Evolutionary conservation across 1,139 yeast species (phyloP).

Genomic region (Saccharomyces pastorianus): DNA sequence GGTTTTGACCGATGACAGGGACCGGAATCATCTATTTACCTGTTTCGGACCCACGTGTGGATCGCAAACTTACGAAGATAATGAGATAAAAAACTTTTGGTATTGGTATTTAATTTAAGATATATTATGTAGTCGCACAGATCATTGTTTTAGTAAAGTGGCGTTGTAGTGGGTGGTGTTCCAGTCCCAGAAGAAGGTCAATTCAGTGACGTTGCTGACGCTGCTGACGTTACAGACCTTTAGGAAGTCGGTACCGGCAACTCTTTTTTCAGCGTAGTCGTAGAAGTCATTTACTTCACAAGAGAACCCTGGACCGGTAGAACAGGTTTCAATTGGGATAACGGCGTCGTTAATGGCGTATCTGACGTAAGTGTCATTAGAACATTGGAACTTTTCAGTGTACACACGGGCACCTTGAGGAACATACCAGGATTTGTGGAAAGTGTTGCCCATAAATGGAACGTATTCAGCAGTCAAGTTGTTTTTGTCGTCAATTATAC

Average conservation of each 20-base stretch:
- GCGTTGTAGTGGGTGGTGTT: slow-evolving; percentile 7
- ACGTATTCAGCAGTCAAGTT: slow-evolving; percentile 30
- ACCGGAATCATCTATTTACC: no score
- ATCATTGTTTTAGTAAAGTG: not conserved
- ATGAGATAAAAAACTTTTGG: not conserved
- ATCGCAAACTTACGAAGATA: no score
- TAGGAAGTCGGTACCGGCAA: slow-evolving; percentile 31
- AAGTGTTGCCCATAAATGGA: slow-evolving; percentile 33
- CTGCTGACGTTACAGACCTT: slow-evolving; percentile 32
- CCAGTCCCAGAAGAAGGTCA: slow-evolving; percentile 29
- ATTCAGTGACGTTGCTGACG: slow-evolving; percentile 16
- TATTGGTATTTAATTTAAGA: not conserved
- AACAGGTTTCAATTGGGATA: slow-evolving; percentile 45
- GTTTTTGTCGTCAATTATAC: slow-evolving; percentile 36
- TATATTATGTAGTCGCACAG: not conserved
- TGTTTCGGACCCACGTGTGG: no score
- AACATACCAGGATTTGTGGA: slow-evolving; percentile 23
- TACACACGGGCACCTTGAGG: slow-evolving; percentile 55
- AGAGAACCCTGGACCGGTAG: slow-evolving; percentile 54
- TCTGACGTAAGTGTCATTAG: slow-evolving; percentile 37
- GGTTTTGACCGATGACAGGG: no score
- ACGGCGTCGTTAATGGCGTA: slow-evolving; percentile 54
- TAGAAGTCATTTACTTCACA: slow-evolving; percentile 41
- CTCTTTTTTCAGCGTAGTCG: slow-evolving; percentile 32
- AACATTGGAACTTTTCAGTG: slow-evolving; percentile 44